phyloP scores from a whole-genome alignment of 208 protist species.

The Leishmania gerbilli region DNA sequence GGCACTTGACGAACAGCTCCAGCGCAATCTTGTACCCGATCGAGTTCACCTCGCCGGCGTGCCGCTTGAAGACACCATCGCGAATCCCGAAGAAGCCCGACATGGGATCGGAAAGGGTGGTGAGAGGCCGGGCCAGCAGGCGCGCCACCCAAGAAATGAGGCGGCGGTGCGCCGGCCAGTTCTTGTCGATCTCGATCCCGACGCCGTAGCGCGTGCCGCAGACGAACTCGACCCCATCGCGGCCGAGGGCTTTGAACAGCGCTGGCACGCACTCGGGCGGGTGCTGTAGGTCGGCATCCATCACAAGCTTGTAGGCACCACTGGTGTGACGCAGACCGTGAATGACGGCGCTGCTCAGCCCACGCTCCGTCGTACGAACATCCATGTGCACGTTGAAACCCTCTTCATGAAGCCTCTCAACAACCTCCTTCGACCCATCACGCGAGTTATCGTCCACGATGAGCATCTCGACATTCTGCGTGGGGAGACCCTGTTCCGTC shows the following conservation, averaged over 20 bases:
- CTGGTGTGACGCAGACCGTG: conserved; percentile 61
- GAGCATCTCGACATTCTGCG: conserved; percentile 64
- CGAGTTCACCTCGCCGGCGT: conserved; percentile 57
- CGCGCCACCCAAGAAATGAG: conserved; percentile 89
- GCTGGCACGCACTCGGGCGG: conserved; percentile 83
- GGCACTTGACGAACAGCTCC: conserved; percentile 91
- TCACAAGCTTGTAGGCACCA: conserved; percentile 79
- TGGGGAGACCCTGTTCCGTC: conserved; percentile 37
- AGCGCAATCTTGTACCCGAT: conserved; percentile 95
- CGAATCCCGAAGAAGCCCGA: conserved; percentile 92
- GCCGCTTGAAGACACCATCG: conserved; percentile 55
- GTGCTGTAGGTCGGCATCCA: conserved; percentile 94
- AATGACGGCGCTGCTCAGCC: conserved; percentile 90
- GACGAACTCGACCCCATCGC: conserved; percentile 76
- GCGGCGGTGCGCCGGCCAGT: conserved; percentile 88
- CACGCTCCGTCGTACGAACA: conserved; percentile 81
- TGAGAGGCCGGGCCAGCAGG: conserved; percentile 84
- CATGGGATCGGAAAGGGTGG: conserved; percentile 92
- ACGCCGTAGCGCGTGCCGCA: conserved; percentile 88
- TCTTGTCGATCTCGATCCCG: conserved; percentile 74
- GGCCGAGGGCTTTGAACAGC: conserved; percentile 67
- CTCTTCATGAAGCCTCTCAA: conserved; percentile 53
- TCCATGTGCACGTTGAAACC: conserved; percentile 78
- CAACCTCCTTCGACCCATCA: conserved; percentile 85
- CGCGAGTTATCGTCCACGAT: conserved; percentile 92